phyloP scores from a whole-genome alignment of 2,329 filamentous ascomycete genomes.

The Penicillium janthinellum region DNA sequence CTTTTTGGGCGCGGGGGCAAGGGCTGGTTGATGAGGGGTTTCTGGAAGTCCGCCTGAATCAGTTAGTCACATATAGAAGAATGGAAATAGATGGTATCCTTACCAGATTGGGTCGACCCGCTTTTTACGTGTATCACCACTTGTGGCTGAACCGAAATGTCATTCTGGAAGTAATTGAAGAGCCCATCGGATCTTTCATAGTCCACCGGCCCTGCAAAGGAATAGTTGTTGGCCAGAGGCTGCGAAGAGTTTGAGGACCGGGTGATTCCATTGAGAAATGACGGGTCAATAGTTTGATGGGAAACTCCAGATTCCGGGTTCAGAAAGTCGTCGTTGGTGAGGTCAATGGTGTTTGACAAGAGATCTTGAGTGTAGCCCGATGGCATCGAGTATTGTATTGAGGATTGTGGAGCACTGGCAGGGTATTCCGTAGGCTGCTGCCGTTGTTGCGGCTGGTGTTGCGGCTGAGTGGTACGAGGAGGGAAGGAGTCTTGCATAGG shows the following conservation, averaged over 20 bases:
- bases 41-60: background rate
- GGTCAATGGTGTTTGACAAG: slow-evolving; percentile 31
- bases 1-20: slow-evolving; percentile 22
- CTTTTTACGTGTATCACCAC: slow-evolving; percentile 9
- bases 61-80: background rate
- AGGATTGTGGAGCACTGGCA: slow-evolving; percentile 18
- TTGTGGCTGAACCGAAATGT: slow-evolving; percentile 28
- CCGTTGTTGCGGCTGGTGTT: slow-evolving; percentile 20
- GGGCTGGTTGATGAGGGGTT: slow-evolving; percentile 11
- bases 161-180: slow-evolving; percentile 33
- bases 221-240: slow-evolving; percentile 24
- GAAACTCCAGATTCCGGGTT: slow-evolving; percentile 23
- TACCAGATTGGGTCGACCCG: slow-evolving; percentile 6
- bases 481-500: slow-evolving; percentile 33
- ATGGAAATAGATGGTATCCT: background rate
- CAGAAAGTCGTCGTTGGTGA: slow-evolving; percentile 34
- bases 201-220: slow-evolving; percentile 31
- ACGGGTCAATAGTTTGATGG: slow-evolving; percentile 45
- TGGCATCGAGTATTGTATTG: slow-evolving; percentile 33
- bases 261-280: slow-evolving; percentile 35
- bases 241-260: slow-evolving; percentile 19
- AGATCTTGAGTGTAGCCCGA: slow-evolving; percentile 29
- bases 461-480: slow-evolving; percentile 7
- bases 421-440: slow-evolving; percentile 20
- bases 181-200: slow-evolving; percentile 30